A percentile compares a stretch with the other conserved stretches of the same genome.
Conservation (phyloP, 352 stramenopile genomes). For the Phytopythium cucurbitacearum region DNA sequence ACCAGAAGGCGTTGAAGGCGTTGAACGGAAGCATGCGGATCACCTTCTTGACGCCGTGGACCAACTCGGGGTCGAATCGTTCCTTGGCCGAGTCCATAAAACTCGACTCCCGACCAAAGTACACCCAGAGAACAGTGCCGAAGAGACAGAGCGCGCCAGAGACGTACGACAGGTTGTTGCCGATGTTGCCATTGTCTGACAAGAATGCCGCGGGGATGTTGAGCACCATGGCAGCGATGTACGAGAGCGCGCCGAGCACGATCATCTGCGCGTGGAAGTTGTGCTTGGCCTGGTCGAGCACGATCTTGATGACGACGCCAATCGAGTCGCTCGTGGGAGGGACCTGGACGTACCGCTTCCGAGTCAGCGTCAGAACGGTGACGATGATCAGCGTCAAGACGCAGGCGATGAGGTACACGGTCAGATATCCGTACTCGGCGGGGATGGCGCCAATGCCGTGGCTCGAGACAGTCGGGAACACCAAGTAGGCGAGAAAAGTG, state of each 20-base stretch:
- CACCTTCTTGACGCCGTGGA: constrained; percentile 51
- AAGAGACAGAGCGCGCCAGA: constrained; percentile 19
- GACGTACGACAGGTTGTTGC: constrained; percentile 45
- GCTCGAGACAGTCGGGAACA: constrained; percentile 72
- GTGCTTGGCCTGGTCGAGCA: constrained; percentile 18
- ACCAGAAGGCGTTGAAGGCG: constrained; percentile 56
- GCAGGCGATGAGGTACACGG: constrained; percentile 56
- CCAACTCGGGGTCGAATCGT: constrained; percentile 25
- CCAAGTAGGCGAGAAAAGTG: constrained; percentile 43
- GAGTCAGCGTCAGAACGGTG: constrained; percentile 31
- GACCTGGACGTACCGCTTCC: constrained; percentile 47
- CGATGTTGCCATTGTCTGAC: constrained; percentile 24
- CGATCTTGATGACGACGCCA: constrained; percentile 33
- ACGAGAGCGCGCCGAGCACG: constrained; percentile 27
- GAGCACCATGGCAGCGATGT: constrained; percentile 35
- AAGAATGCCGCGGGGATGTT: constrained; percentile 58
- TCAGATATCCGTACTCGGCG: constrained; percentile 67
- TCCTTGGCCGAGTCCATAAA: constrained; percentile 44
- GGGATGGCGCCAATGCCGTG: constrained; percentile 56
- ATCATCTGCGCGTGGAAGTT: constrained; percentile 29
- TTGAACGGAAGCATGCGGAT: constrained; percentile 42
- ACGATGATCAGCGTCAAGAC: constrained; percentile 36
- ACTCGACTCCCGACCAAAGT: constrained; percentile 33
- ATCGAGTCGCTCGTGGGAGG: constrained; percentile 32
- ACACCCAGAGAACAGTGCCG: constrained; percentile 39